Base-by-base conservation (phyloP, 495 filamentous ascomycete genomes). In the Collariella sp. region DNA sequence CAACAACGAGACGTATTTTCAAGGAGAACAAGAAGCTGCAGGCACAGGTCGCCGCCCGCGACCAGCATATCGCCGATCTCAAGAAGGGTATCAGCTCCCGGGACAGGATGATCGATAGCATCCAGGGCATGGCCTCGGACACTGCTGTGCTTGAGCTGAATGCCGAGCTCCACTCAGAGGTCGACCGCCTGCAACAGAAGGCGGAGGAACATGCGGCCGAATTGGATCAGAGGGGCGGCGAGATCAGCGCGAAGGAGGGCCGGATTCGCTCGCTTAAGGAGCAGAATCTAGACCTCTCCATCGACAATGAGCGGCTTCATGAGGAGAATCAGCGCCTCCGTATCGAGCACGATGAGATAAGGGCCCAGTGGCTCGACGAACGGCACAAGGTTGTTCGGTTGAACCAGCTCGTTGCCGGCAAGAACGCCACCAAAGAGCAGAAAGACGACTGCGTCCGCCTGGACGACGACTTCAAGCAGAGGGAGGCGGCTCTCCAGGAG, bases 1-100 rank as follows among this genome's bases (percentile, higher is more conserved):
- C 15, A 71, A 72, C 46, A 76, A 77, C 46, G 72, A 77, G 16
- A 64, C 55, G 19, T 72, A 76, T 33, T 73, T n/a, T 71, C 58
- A 70, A 67, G 58, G 68, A 75, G 55, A 75, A 72, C 64, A 72
- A 74, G 56, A 61, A 60, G 50, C 64, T 76, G 11, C 70, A 73
- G 36, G 63, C 68, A 6, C 64, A 75, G 47, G 68, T 75, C 35
- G 58, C 68, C 41, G 60, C 64, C 15, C 63, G 66, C 20, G 69
- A 71, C 34, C 62, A 62, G 20, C 67, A 68, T 44, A 67, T 71
- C 31, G 49, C 58, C 29, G 67, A 71, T 33, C 56, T 71, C 40
- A 68, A 62, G 54, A 71, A 63, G 57, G 63, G 62, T 13, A 66
- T 64, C 44, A 63, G 52, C 49, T 59, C 52, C 26, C 63, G 65